A percentile compares a stretch with the other conserved stretches of the same genome.
Conservation (phyloP, 176 grass and related monocot genomes). For the Rhynchospora breviuscula region DNA sequence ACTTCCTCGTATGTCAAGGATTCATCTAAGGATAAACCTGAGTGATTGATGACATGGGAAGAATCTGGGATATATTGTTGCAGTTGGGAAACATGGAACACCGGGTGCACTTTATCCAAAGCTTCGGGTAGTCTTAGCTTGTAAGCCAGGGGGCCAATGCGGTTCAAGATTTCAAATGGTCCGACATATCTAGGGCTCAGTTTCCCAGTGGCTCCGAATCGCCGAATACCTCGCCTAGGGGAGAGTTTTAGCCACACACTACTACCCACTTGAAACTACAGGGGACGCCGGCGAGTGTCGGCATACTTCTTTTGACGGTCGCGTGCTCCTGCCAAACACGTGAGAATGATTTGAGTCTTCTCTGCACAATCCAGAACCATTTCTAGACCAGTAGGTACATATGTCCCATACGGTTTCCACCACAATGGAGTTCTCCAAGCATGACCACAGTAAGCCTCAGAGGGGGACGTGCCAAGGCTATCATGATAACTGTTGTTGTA, state of each 20-base stretch:
- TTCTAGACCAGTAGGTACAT: neutral
- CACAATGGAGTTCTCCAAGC: neutral
- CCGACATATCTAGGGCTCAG: neutral
- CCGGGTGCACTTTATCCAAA: too few species aligned
- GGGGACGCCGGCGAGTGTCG: neutral
- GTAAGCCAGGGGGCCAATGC: neutral
- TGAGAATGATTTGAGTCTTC: too few species aligned
- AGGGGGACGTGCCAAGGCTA: neutral
- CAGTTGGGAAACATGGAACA: too few species aligned
- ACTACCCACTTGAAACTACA: neutral
- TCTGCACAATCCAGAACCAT: neutral
- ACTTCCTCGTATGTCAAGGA: too few species aligned
- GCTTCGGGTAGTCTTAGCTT: neutral
- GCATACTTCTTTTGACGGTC: neutral
- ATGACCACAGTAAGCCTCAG: neutral
- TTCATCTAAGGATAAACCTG: too few species aligned
- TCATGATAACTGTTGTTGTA: neutral
- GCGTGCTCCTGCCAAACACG: neutral
- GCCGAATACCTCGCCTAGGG: neutral
- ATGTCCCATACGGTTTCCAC: neutral
- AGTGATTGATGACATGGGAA: too few species aligned
- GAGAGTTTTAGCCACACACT: neutral
- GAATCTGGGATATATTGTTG: too few species aligned
- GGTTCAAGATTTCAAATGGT: neutral
- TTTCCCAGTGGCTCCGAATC: neutral